Base-by-base conservation (phyloP, 495 filamentous ascomycete genomes). In the Aspergillus sclerotioniger region DNA sequence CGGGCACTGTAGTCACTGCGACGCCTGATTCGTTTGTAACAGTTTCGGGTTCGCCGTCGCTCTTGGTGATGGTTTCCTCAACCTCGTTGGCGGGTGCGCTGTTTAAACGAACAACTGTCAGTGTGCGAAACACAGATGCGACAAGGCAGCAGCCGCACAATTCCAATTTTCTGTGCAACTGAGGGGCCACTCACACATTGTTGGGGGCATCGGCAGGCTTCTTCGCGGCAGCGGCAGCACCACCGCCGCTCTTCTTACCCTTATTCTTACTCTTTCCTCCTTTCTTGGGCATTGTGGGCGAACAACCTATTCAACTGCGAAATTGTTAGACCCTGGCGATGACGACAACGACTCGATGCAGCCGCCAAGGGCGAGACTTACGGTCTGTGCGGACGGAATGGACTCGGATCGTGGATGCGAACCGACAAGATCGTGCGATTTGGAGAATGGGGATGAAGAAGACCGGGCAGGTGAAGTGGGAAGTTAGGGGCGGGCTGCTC, bases 221-320 rank as follows among this genome's bases (percentile, higher is more conserved):
- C 62, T 75, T 73, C 52, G 61, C 63, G 32, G 65, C 67, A 25
- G 70, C 70, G 7, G 66, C 67, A 31, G 61, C 62, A 35, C 59
- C 67, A 17, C 62, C 64, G 53, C 66, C 64, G 64, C 70, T 70
- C 48, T 54, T 58, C 63, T 75, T 76, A 55, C 62, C 63, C 64
- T 73, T 74, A 53, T 67, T 70, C 60, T 67, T 67, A 46, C 65
- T 67, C 68, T 78, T 78, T 66, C 76, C 76, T 63, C 76, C 73
- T 60, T 76, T 78, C 71, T 76, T 78, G 39, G 71, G 35, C 76
- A 78, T 78, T 57, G 33, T 70, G 70, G 32, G 44, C 31, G 48
- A 47, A 54, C 28, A 53, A 60, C 21, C 32, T 35, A 28, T 19
- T 35, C 54, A 45, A 25, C 28, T 29, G 33, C 41, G 10, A 41